These are phyloP conservation scores for Mesotaenium endlicherianum DNA, from an alignment of 139 green algal species.

Conservation along the genomic window DNA sequence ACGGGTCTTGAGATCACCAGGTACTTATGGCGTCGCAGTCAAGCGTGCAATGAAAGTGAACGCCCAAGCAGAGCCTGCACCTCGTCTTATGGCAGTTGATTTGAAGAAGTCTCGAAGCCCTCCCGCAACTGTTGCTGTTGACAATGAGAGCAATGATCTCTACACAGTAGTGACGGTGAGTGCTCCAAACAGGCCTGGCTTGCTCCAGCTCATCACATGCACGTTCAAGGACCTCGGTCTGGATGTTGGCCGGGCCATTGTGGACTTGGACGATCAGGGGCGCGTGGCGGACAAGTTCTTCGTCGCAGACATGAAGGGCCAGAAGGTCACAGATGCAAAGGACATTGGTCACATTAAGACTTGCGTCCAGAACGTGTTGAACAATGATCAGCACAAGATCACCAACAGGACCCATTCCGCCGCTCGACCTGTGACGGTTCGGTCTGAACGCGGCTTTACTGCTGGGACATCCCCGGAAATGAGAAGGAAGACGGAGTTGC, in stretches of 20 bases:
- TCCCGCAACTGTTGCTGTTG: constrained; percentile 46
- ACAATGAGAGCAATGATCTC: constrained; percentile 58
- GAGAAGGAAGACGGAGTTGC: constrained; percentile 51
- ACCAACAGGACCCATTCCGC: neutral
- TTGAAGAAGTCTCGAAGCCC: too few relatives aligned
- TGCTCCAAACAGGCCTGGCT: constrained; percentile 65
- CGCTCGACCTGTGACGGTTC: neutral
- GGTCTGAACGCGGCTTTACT: neutral
- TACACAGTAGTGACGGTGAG: constrained; percentile 68
- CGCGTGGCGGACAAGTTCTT: constrained; percentile 79
- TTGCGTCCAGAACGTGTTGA: constrained; percentile 58
- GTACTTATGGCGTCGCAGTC: neutral
- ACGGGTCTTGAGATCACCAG: neutral
- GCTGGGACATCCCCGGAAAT: neutral
- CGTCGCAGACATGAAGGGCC: constrained; percentile 60
- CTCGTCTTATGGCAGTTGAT: too few relatives aligned
- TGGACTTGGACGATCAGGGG: constrained; percentile 48
- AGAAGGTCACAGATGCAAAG: constrained; percentile 63
- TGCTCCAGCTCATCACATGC: constrained; percentile 70
- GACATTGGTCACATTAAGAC: constrained; percentile 59
- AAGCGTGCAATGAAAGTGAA: neutral
- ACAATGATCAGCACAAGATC: neutral
- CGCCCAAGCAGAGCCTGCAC: neutral
- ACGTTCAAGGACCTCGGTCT: constrained; percentile 78
- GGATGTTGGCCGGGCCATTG: constrained; percentile 65